Percentiles rank a stretch among this genome's conserved stretches.
Conservation (phyloP, 129 eudicot species). For the Flaveria brownii region DNA sequence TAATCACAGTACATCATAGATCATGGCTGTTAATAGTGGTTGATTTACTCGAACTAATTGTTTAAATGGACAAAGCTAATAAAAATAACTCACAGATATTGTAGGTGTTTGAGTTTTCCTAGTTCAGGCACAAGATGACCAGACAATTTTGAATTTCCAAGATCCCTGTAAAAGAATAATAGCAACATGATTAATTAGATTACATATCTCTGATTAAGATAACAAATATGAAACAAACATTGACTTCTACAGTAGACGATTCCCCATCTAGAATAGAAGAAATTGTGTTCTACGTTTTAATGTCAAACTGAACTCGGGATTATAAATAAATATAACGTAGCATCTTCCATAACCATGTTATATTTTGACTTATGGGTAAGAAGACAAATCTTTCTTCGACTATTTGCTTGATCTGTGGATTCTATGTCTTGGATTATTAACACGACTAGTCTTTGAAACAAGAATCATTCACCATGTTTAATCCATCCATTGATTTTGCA, state of each 20-base stretch:
- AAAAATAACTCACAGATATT: slow-evolving; percentile 74
- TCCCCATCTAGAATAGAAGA: neutral
- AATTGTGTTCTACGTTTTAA: neutral
- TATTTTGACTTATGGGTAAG: neutral
- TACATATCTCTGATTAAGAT: neutral
- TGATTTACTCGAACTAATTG: neutral
- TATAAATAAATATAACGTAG: too few species aligned
- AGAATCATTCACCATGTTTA: neutral
- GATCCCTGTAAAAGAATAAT: slow-evolving; percentile 59
- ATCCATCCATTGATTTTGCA: neutral
- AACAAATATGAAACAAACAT: slow-evolving; percentile 1
- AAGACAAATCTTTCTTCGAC: neutral
- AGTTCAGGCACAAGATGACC: slow-evolving; percentile 91
- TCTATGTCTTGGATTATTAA: too few species aligned
- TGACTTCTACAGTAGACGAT: neutral
- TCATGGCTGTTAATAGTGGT: slow-evolving; percentile 7
- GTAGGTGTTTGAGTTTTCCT: slow-evolving; percentile 86
- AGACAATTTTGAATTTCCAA: slow-evolving; percentile 89
- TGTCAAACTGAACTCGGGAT: neutral
- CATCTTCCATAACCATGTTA: neutral
- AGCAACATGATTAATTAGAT: slow-evolving; percentile 10
- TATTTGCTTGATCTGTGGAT: neutral
- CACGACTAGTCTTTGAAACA: neutral
- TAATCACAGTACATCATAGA: neutral
- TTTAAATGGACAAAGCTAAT: neutral